Evolutionary conservation across 805 yeast genomes (phyloP).

Genomic region (Saccharomycopsis oosterbeekiorum): DNA sequence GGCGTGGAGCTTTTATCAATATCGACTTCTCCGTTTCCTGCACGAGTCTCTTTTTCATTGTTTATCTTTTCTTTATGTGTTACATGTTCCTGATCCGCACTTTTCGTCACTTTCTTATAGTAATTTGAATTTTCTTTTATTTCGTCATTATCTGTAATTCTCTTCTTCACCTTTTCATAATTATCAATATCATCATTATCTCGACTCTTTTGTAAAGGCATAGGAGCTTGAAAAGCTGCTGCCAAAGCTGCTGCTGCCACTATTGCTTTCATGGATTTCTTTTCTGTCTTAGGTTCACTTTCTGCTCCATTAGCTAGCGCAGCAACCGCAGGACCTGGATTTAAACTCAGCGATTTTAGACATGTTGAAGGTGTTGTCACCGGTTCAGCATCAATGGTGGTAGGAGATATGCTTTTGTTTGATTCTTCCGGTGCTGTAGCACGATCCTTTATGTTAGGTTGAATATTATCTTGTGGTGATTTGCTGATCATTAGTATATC

Average conservation of each 20-base stretch:
- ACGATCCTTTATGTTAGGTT: neutral
- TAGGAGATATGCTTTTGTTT: neutral
- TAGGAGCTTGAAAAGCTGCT: conserved; percentile 69
- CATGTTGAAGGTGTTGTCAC: neutral
- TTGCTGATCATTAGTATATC: neutral
- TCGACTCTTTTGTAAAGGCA: conserved; percentile 33
- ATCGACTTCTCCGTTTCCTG: neutral
- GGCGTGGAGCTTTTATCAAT: conserved; percentile 23
- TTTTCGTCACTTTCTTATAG: neutral
- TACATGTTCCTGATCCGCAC: neutral
- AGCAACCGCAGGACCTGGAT: conserved; percentile 20
- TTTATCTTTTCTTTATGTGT: neutral
- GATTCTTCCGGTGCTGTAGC: neutral
- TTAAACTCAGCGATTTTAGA: conserved; percentile 1
- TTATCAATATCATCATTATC: neutral
- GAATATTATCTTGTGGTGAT: neutral
- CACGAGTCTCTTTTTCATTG: conserved; percentile 2
- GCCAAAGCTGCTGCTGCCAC: conserved; percentile 81
- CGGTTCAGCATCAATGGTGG: neutral
- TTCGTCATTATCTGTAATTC: neutral
- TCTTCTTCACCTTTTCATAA: neutral
- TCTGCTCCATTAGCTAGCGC: conserved; percentile 2
- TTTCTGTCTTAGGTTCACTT: conserved; percentile 17
- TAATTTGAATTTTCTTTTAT: conserved; percentile 3
- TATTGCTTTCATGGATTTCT: conserved; percentile 36